Conservation (phyloP, 495 filamentous ascomycete species). For the Talaromyces proteolyticus region DNA sequence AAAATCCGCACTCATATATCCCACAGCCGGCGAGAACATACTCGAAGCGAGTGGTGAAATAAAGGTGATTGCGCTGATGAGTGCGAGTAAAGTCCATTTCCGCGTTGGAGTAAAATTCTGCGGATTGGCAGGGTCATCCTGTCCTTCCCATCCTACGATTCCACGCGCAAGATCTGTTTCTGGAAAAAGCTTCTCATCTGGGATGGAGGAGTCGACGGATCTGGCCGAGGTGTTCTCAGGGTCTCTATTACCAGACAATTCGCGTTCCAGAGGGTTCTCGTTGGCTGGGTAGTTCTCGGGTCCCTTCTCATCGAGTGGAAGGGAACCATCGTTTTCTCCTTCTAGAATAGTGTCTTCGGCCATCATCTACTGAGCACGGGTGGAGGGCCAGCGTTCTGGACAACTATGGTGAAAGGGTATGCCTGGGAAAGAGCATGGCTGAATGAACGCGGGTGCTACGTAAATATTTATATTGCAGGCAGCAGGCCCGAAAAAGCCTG, state of each 20-base stretch:
- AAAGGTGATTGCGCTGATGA: slow-evolving; percentile 41
- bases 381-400: no score
- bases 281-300: no score
- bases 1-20: slow-evolving; percentile 50
- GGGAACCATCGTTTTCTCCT: background rate
- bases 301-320: background rate
- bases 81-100: slow-evolving; percentile 30
- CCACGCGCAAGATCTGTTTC: background rate
- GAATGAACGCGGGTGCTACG: background rate
- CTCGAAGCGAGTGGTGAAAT: slow-evolving; percentile 50
- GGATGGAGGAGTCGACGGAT: background rate
- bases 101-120: slow-evolving; percentile 51
- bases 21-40: slow-evolving; percentile 66
- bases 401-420: no score
- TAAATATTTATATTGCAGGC: background rate
- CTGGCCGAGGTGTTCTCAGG: background rate
- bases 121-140: slow-evolving; percentile 61
- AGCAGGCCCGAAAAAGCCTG: background rate
- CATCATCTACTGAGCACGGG: background rate
- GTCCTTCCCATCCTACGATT: background rate
- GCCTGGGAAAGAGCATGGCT: background rate
- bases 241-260: background rate
- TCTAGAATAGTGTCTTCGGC: background rate
- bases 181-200: background rate
- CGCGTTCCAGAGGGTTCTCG: background rate